These are phyloP conservation scores for Tuber magnatum DNA, from an alignment of 495 filamentous ascomycete species.

Conservation along the genomic window DNA sequence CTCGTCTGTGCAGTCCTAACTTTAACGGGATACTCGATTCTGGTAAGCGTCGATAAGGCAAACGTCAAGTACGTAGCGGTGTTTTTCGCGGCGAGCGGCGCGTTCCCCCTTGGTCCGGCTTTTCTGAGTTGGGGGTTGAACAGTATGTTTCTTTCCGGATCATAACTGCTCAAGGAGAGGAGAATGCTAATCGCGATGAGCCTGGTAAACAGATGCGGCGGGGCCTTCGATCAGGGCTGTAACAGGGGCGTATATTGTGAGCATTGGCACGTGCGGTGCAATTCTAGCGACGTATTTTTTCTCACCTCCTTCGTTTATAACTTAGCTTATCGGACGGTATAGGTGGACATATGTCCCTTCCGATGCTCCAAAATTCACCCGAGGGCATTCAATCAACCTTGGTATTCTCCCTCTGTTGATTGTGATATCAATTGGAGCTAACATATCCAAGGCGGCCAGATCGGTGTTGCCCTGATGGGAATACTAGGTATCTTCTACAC, in stretches of 20 bases:
- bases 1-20: conserved; percentile 51
- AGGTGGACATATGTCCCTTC: conserved; percentile 50
- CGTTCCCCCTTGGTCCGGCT: conserved; percentile 59
- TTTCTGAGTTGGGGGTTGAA: conserved; percentile 55
- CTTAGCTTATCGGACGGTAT: neutral
- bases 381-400: conserved; percentile 56
- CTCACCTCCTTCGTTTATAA: neutral
- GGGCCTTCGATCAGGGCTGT: conserved; percentile 53
- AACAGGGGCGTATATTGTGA: conserved; percentile 50
- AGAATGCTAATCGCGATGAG: neutral
- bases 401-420: conserved; percentile 9
- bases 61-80: conserved; percentile 64
- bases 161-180: neutral
- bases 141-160: conserved; percentile 30
- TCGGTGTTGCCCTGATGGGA: conserved; percentile 44
- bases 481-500: conserved; percentile 49
- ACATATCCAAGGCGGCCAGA: conserved; percentile 41
- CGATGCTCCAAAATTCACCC: conserved; percentile 49
- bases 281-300: conserved; percentile 48
- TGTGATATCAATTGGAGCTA: neutral
- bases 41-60: conserved; percentile 49
- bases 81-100: conserved; percentile 64
- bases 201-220: conserved; percentile 42
- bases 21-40: conserved; percentile 59
- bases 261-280: conserved; percentile 51